Conservation (phyloP, 768 basidiomycete species). For the Tricholoma bakamatsutake region DNA sequence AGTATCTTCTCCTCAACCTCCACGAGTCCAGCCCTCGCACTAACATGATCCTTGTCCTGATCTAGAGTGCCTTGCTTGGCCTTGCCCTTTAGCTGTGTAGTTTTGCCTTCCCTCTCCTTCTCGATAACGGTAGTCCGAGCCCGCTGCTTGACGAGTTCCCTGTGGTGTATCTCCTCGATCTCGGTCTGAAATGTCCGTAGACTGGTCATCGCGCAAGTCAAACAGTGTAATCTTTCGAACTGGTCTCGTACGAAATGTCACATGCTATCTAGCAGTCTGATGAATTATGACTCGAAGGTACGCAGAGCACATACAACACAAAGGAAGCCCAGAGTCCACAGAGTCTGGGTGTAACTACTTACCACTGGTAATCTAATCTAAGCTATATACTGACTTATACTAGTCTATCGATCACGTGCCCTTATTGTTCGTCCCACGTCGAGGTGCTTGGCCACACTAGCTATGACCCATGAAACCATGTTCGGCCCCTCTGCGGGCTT, state of each 20-base stretch:
- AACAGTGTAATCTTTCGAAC: too few relatives aligned
- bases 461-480: slow-evolving; percentile 2
- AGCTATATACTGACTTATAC: too few relatives aligned
- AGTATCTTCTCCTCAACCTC: slow-evolving; percentile 53
- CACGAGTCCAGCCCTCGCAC: slow-evolving; percentile 20
- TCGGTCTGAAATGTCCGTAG: slow-evolving; percentile 65
- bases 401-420: not conserved
- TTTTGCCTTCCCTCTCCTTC: slow-evolving; percentile 26
- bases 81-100: slow-evolving; percentile 32
- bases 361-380: too few relatives aligned
- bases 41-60: slow-evolving; percentile 3
- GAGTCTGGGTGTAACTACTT: too few relatives aligned
- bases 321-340: not conserved
- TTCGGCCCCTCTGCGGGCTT: slow-evolving; percentile 14
- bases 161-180: slow-evolving; percentile 70
- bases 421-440: too few relatives aligned
- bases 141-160: slow-evolving; percentile 63
- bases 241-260: too few relatives aligned
- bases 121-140: slow-evolving; percentile 24
- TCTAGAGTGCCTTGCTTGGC: slow-evolving; percentile 29
- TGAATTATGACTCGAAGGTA: too few relatives aligned
- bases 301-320: not conserved
- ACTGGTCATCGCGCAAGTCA: slow-evolving; percentile 43
- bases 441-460: too few relatives aligned
- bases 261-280: too few relatives aligned